phyloP scores from a whole-genome alignment of 169 alveolate species.

The Amoebophrya sp. region DNA sequence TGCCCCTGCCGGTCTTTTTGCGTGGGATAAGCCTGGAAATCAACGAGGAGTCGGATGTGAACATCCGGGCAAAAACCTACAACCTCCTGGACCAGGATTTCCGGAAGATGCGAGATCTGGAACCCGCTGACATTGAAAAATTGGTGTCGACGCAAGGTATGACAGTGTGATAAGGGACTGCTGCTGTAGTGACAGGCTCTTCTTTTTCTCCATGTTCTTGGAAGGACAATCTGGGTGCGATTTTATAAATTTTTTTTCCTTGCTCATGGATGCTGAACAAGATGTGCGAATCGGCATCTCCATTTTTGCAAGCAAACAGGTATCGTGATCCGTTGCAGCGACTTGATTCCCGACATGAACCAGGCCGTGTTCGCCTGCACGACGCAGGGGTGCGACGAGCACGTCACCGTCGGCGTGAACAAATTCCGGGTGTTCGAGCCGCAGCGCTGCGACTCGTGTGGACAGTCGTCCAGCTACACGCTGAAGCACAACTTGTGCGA shows the following conservation, averaged over 20 bases:
- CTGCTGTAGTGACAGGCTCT: no score
- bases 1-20: no score
- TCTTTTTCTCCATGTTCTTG: no score
- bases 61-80: constrained; percentile 45
- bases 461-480: constrained; percentile 56
- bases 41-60: background rate
- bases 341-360: constrained; percentile 93
- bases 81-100: constrained; percentile 54
- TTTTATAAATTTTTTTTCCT: no score
- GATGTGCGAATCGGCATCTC: no score
- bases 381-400: constrained; percentile 31
- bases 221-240: no score
- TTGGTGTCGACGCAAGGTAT: constrained; percentile 42
- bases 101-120: constrained; percentile 66
- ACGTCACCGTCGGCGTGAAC: background rate
- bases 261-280: no score
- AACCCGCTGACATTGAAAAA: constrained; percentile 72
- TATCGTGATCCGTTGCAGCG: constrained; percentile 87
- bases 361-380: constrained; percentile 89
- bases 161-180: no score
- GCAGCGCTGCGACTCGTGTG: background rate
- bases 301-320: no score
- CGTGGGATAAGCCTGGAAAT: no score
- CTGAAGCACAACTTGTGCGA: constrained; percentile 83
- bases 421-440: constrained; percentile 1